Conservation (phyloP, 169 alveolate species). For the Pseudocohnilembus persalinus region DNA sequence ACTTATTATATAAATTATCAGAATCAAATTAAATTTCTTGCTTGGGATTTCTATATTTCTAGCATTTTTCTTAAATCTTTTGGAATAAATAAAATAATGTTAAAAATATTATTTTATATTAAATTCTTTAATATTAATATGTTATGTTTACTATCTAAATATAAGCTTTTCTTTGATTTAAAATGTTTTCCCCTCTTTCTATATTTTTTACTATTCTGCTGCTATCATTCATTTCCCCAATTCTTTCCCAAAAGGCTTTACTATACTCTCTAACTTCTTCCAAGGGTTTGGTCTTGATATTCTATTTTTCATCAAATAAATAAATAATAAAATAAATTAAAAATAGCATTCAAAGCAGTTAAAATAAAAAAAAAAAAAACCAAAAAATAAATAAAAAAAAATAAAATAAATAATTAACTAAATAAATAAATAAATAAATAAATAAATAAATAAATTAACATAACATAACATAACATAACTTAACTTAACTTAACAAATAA, state of each 20-base stretch:
- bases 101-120: not conserved
- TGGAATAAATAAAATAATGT: no score
- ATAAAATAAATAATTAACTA: not conserved
- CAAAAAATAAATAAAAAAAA: no score
- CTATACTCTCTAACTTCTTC: constrained; percentile 74
- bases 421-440: not conserved
- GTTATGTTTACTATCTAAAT: constrained; percentile 59
- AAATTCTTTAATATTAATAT: constrained; percentile 26
- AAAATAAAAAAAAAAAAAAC: no score
- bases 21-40: constrained; percentile 76
- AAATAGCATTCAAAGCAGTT: no score
- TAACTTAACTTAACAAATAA: no score
- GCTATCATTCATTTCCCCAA: constrained; percentile 73
- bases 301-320: no score
- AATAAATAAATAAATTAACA: not conserved
- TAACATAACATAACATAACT: no score
- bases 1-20: constrained; percentile 61
- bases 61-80: constrained; percentile 41
- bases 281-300: constrained; percentile 67
- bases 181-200: constrained; percentile 75
- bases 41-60: constrained; percentile 57
- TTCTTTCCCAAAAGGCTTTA: constrained; percentile 77
- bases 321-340: no score
- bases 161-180: constrained; percentile 64
- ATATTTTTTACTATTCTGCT: constrained; percentile 70